phyloP scores from a whole-genome alignment of 139 green algal genomes.

The Mychonastes homosphaera region DNA sequence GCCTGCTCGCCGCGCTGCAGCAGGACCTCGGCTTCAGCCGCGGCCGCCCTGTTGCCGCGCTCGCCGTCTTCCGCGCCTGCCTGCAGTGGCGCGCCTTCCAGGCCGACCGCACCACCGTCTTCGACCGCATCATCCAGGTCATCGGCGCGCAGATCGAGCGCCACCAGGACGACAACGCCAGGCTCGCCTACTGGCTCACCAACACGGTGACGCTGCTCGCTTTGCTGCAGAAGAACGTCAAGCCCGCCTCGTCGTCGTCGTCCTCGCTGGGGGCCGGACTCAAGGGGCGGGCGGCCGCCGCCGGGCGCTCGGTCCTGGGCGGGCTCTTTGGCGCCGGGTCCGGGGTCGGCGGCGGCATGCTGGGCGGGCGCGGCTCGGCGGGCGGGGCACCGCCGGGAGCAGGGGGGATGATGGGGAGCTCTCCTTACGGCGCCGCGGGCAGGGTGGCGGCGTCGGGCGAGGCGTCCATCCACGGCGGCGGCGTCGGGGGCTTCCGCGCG shows the following conservation, averaged over 20 bases:
- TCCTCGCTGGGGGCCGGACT: no score
- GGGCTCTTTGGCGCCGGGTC: conserved; percentile 5
- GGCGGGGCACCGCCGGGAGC: no score
- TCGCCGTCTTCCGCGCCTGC: conserved; percentile 71
- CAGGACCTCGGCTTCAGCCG: conserved; percentile 69
- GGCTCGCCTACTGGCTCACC: conserved; percentile 89
- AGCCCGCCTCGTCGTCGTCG: conserved; percentile 50
- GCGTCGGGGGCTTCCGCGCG: conserved; percentile 58
- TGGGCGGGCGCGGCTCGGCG: conserved; percentile 25
- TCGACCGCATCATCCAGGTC: conserved; percentile 89
- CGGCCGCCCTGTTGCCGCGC: conserved; percentile 71
- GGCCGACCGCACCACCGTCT: conserved; percentile 86
- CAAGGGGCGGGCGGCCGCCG: conserved; percentile 8
- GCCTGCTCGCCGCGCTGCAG: conserved; percentile 55
- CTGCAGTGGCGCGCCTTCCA: conserved; percentile 59
- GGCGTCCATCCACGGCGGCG: conserved; percentile 75
- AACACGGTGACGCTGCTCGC: conserved; percentile 93
- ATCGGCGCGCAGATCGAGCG: conserved; percentile 74
- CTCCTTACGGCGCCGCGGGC: no score
- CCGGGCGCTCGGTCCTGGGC: conserved; percentile 29
- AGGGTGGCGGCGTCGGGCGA: conserved; percentile 35
- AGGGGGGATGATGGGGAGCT: no score
- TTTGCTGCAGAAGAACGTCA: conserved; percentile 92
- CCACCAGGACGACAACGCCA: conserved; percentile 78
- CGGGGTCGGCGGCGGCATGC: no score